Conservation (phyloP, 2,329 filamentous ascomycete species). For the Trichoderma polysporum region DNA sequence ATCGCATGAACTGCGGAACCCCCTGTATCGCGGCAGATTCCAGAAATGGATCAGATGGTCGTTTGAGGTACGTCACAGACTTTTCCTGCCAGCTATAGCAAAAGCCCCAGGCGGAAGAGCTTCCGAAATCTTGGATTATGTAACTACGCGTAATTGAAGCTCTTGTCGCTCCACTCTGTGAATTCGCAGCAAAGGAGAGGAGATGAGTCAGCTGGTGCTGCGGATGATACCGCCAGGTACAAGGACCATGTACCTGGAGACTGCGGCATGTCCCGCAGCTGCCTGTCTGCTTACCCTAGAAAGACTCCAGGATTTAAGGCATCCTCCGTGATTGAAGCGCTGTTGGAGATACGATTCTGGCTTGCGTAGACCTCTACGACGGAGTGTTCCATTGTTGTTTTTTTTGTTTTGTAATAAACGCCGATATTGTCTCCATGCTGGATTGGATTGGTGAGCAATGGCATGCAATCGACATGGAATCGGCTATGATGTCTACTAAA, state of each 20-base stretch:
- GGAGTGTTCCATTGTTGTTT: background rate
- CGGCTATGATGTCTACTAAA: background rate
- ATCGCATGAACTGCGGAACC: background rate
- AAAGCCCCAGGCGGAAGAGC: background rate
- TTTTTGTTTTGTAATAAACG: background rate
- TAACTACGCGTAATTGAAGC: background rate
- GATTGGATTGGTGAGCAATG: background rate
- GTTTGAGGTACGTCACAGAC: background rate
- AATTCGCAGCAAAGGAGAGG: too few relatives aligned
- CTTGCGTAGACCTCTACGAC: background rate
- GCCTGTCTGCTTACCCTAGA: background rate
- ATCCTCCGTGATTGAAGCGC: background rate
- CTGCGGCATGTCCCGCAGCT: background rate
- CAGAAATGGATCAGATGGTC: background rate
- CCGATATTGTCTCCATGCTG: background rate
- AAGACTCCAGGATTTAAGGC: background rate
- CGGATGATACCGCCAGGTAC: slow-evolving; percentile 10
- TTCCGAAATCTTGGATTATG: background rate
- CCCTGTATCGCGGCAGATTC: background rate
- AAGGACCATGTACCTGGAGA: background rate
- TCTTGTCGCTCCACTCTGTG: too few relatives aligned
- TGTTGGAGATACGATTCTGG: background rate
- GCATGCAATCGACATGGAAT: too few relatives aligned
- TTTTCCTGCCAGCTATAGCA: background rate
- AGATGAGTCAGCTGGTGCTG: background rate